Percentiles rank a stretch among this genome's conserved stretches.
Conservation (phyloP, 495 filamentous ascomycete species). For the Penicillium cataractarum region DNA sequence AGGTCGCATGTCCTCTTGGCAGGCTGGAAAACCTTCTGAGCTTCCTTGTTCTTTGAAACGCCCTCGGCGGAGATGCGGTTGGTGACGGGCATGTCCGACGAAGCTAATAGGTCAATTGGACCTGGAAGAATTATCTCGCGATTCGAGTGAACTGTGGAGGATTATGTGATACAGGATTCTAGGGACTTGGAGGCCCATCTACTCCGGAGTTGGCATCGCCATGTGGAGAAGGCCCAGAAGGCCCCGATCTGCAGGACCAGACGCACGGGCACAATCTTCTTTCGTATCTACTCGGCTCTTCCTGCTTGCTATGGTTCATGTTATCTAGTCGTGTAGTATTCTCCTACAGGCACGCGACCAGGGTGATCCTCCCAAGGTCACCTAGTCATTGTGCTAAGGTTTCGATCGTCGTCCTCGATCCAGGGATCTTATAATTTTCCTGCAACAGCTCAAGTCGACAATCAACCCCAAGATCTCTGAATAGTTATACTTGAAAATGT, state of each 20-base stretch:
- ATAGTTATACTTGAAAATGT: not conserved
- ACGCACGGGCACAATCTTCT: slow-evolving; percentile 26
- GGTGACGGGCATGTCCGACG: not conserved
- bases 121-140: not conserved
- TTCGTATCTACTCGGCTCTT: not conserved
- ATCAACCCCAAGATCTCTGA: not conserved
- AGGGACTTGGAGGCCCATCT: not conserved
- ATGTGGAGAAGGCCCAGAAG: slow-evolving; percentile 7
- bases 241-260: not conserved
- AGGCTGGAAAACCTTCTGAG: slow-evolving; percentile 1
- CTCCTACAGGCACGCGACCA: not conserved
- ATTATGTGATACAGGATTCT: not conserved
- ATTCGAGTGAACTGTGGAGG: not conserved
- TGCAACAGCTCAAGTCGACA: not conserved
- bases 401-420: slow-evolving; percentile 1
- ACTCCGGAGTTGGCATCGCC: not conserved
- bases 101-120: not conserved
- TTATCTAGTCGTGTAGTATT: not conserved
- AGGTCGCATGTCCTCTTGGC: slow-evolving; percentile 11
- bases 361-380: not conserved
- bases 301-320: not conserved
- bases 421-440: not conserved
- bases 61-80: not conserved
- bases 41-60: slow-evolving; percentile 6
- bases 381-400: not conserved